These are phyloP conservation scores for Suillus luteus DNA, from an alignment of 768 basidiomycete genomes.

Conservation along the genomic window DNA sequence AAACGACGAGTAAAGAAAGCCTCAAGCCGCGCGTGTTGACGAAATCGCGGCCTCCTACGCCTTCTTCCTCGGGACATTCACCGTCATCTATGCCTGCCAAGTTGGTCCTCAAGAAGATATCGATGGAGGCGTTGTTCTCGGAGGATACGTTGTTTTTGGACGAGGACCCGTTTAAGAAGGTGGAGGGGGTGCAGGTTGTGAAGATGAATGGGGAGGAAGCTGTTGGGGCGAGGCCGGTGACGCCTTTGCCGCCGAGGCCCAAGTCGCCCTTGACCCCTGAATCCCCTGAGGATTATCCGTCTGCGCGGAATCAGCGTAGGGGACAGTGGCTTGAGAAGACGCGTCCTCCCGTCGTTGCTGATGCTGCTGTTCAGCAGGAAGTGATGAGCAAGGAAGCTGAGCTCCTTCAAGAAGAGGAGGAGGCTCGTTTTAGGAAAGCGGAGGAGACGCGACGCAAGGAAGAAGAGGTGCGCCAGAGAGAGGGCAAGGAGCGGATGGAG, in stretches of 20 bases:
- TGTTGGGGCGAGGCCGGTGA: slow-evolving; percentile 9
- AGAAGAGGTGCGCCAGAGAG: neutral
- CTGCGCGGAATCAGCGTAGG: slow-evolving; percentile 42
- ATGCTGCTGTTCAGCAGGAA: slow-evolving; percentile 29
- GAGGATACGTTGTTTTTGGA: slow-evolving; percentile 32
- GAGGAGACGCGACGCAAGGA: neutral
- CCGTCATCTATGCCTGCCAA: slow-evolving; percentile 15
- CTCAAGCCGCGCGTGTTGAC: slow-evolving; percentile 28
- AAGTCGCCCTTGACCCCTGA: slow-evolving; percentile 18
- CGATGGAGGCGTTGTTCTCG: slow-evolving; percentile 4
- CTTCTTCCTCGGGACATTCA: slow-evolving; percentile 15
- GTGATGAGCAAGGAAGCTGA: slow-evolving; percentile 21
- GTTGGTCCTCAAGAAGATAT: slow-evolving; percentile 12
- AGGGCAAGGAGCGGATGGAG: slow-evolving; percentile 13
- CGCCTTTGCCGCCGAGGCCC: slow-evolving; percentile 8
- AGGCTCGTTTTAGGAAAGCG: neutral
- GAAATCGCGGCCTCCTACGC: slow-evolving; percentile 35
- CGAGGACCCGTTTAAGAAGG: slow-evolving; percentile 52
- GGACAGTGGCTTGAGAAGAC: slow-evolving; percentile 43
- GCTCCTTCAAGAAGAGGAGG: slow-evolving; percentile 24
- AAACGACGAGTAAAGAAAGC: slow-evolving; percentile 15
- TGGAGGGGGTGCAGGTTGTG: slow-evolving; percentile 53
- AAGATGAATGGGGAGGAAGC: slow-evolving; percentile 17
- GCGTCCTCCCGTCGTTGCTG: slow-evolving; percentile 37
- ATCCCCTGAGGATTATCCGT: slow-evolving; percentile 42